A percentile compares a stretch with the other conserved stretches of the same genome.
Evolutionary conservation across 345 rosid species (phyloP).

Genomic region (Melastoma malabathricum): DNA sequence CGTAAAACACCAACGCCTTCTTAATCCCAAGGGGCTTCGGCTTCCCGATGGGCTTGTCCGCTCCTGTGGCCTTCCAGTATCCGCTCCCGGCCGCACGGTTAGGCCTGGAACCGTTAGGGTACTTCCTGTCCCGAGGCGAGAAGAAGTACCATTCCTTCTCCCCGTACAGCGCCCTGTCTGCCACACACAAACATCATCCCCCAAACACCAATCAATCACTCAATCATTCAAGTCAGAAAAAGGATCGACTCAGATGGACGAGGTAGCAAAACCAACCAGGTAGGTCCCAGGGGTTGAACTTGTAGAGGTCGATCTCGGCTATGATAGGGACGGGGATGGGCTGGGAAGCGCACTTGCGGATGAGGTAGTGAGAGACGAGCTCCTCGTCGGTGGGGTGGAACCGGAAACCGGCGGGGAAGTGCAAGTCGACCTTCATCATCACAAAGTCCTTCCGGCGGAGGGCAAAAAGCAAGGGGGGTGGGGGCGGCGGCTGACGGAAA

Average conservation of each 20-base stretch:
- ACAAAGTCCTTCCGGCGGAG: too few species aligned
- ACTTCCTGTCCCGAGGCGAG: conserved; percentile 75
- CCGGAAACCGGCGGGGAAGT: conserved; percentile 81
- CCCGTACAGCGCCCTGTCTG: conserved; percentile 74
- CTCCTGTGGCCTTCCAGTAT: conserved; percentile 98
- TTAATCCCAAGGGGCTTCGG: conserved; percentile 81
- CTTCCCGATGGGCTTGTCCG: conserved; percentile 81
- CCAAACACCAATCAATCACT: neutral
- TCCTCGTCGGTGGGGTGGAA: conserved; percentile 98
- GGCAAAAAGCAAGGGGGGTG: conserved; percentile 16
- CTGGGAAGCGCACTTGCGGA: conserved; percentile 69
- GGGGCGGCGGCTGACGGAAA: conserved; percentile 21
- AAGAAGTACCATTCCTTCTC: conserved; percentile 98
- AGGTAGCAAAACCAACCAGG: conserved; percentile 34
- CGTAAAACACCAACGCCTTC: conserved; percentile 81
- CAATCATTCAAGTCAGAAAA: neutral
- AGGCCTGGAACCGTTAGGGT: conserved; percentile 91
- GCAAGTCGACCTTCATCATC: conserved; percentile 28
- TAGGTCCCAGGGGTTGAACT: conserved; percentile 75
- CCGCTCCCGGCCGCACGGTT: conserved; percentile 85
- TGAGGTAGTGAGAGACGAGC: conserved; percentile 81
- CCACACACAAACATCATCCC: too few species aligned
- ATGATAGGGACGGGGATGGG: conserved; percentile 57
- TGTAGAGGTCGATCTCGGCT: conserved; percentile 78
- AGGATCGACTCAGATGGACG: neutral